A percentile compares a stretch with the other conserved stretches of the same genome.
Evolutionary conservation across 1,284 basidiomycete genomes (phyloP).

Genomic region (Leccinum fallax): DNA sequence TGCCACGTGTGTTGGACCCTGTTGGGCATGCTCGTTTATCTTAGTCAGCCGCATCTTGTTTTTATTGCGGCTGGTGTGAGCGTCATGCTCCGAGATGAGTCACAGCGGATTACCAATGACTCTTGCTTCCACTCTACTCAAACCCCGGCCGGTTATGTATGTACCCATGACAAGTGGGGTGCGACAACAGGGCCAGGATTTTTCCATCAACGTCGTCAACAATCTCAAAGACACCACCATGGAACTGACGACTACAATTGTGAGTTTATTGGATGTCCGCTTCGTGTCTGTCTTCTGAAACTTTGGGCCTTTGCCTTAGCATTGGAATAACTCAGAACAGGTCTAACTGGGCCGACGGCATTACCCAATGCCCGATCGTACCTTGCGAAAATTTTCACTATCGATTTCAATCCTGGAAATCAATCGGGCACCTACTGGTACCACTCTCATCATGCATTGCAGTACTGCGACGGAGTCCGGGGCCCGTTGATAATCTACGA

Average conservation of each 20-base stretch:
- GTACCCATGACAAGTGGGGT: neutral
- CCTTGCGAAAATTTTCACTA: conserved; percentile 42
- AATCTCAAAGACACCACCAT: conserved; percentile 27
- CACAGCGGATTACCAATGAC: conserved; percentile 45
- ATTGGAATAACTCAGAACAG: conserved; percentile 40
- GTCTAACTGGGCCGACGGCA: conserved; percentile 38
- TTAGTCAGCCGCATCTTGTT: no score
- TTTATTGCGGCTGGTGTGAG: no score
- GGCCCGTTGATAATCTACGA: conserved; percentile 53
- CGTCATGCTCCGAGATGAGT: no score
- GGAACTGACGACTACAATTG: conserved; percentile 34
- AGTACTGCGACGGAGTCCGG: conserved; percentile 48
- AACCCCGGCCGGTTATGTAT: conserved; percentile 34
- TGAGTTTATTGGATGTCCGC: conserved; percentile 11
- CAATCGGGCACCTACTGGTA: conserved; percentile 49
- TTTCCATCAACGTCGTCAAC: conserved; percentile 34
- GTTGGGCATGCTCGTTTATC: no score
- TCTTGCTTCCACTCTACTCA: conserved; percentile 61
- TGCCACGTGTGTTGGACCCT: no score
- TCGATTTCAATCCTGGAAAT: conserved; percentile 37
- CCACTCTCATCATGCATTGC: conserved; percentile 41
- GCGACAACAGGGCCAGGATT: conserved; percentile 22
- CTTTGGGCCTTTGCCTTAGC: conserved; percentile 23
- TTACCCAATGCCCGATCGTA: conserved; percentile 50
- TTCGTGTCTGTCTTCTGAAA: neutral